These are phyloP conservation scores for Saxispiralis lemnorum DNA, from an alignment of 495 filamentous ascomycete species.

Conservation along the genomic window DNA sequence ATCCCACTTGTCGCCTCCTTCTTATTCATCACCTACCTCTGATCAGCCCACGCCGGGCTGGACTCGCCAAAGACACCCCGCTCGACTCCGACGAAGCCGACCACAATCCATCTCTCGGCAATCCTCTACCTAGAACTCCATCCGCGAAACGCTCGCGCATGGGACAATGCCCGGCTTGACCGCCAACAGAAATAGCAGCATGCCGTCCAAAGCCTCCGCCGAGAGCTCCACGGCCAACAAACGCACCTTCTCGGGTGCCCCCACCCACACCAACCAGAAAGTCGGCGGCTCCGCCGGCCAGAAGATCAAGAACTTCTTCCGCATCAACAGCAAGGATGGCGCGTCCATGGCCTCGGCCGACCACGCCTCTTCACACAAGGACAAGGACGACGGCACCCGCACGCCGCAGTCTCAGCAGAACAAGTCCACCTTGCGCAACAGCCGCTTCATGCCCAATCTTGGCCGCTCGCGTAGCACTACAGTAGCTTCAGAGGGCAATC, in stretches of 20 bases:
- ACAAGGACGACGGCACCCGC: conserved; percentile 27
- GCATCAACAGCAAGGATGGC: conserved; percentile 48
- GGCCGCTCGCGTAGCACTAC: conserved; percentile 69
- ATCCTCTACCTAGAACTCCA: too few relatives aligned
- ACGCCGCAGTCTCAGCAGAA: conserved; percentile 32
- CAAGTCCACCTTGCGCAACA: conserved; percentile 62
- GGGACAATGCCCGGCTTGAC: conserved; percentile 7
- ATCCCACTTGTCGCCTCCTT: too few relatives aligned
- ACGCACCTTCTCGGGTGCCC: conserved; percentile 9
- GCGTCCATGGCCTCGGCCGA: conserved; percentile 16
- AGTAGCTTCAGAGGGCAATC: conserved; percentile 83
- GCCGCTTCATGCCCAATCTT: conserved; percentile 58
- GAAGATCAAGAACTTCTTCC: conserved; percentile 93
- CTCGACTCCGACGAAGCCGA: too few relatives aligned
- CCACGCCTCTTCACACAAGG: conserved; percentile 15
- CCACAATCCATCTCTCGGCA: too few relatives aligned
- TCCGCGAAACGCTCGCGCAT: too few relatives aligned
- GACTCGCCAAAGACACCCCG: too few relatives aligned
- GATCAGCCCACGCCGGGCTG: too few relatives aligned
- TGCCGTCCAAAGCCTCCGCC: conserved; percentile 1
- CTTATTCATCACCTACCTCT: too few relatives aligned
- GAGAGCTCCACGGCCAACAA: conserved; percentile 2
- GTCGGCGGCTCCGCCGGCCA: conserved; percentile 32
- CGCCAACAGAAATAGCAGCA: conserved; percentile 10
- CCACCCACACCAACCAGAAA: conserved; percentile 21